Evolutionary conservation across 1,139 yeast genomes (phyloP).

Genomic region (Suhomyces bolitotheri): DNA sequence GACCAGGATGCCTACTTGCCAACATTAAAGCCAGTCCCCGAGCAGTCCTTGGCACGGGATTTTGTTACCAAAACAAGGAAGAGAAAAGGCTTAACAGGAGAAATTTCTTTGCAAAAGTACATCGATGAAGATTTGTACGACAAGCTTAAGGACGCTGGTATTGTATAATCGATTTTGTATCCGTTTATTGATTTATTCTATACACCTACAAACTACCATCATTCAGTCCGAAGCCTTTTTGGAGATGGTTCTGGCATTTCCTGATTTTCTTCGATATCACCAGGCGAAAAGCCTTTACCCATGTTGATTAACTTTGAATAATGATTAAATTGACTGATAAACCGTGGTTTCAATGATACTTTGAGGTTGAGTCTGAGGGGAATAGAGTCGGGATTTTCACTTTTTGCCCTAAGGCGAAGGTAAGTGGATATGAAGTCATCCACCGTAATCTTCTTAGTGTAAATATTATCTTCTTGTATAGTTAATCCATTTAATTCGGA

Average conservation of each 20-base stretch:
- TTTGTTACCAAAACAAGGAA: constrained; percentile 85
- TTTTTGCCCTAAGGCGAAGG: constrained; percentile 25
- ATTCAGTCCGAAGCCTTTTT: constrained; percentile 5
- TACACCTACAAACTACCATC: neutral
- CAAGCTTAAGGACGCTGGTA: constrained; percentile 52
- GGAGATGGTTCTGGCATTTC: neutral
- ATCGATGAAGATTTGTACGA: constrained; percentile 61
- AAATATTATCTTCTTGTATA: constrained; percentile 44
- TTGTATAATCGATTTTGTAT: constrained; percentile 10
- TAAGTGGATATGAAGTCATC: constrained; percentile 36
- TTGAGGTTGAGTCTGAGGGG: constrained; percentile 27
- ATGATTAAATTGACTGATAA: constrained; percentile 33
- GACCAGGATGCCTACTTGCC: constrained; percentile 66
- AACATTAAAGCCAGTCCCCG: constrained; percentile 72
- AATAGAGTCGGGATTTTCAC: constrained; percentile 17
- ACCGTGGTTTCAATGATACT: constrained; percentile 31
- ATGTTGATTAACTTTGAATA: neutral
- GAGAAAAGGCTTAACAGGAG: constrained; percentile 81
- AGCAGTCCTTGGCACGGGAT: constrained; percentile 75
- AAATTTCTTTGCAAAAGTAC: constrained; percentile 70
- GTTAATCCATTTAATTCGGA: constrained; percentile 33
- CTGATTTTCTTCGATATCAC: constrained; percentile 5
- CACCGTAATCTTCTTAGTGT: constrained; percentile 31
- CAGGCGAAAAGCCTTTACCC: constrained; percentile 19
- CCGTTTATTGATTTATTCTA: constrained; percentile 2